Conservation (phyloP, 495 filamentous ascomycete genomes). For the Copromyces sp. region DNA sequence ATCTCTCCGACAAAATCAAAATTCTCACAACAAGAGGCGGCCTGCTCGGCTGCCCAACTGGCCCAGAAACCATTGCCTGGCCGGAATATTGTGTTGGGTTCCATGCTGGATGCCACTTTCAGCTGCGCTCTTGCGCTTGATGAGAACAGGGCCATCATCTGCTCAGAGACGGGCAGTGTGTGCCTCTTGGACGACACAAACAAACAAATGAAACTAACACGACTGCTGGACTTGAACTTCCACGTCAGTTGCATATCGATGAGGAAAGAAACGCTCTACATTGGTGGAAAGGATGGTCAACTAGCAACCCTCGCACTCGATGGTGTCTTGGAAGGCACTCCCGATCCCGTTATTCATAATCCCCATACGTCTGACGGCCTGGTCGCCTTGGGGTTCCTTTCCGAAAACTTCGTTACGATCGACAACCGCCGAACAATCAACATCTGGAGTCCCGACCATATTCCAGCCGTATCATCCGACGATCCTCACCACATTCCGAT, state of each 20-base stretch:
- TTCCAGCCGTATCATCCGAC: constrained; percentile 18
- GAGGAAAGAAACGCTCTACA: constrained; percentile 27
- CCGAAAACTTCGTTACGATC: constrained; percentile 61
- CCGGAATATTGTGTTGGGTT: constrained; percentile 63
- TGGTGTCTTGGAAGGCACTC: constrained; percentile 26
- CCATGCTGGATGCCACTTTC: constrained; percentile 73
- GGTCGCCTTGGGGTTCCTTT: constrained; percentile 59
- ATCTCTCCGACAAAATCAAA: constrained; percentile 40
- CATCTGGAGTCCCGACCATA: constrained; percentile 41
- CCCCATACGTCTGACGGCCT: constrained; percentile 24
- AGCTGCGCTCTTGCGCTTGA: constrained; percentile 66
- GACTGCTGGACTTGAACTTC: constrained; percentile 53
- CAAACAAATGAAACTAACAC: constrained; percentile 56
- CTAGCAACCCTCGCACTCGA: constrained; percentile 29
- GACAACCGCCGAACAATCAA: constrained; percentile 64
- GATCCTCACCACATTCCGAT: constrained; percentile 33
- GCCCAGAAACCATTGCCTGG: constrained; percentile 44
- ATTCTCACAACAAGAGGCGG: constrained; percentile 30
- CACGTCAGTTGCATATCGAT: constrained; percentile 49
- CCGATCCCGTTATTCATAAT: constrained; percentile 18
- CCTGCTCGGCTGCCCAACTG: constrained; percentile 21
- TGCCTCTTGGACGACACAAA: constrained; percentile 73
- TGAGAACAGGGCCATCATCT: constrained; percentile 56
- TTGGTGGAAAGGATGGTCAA: constrained; percentile 38
- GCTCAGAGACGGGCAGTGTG: constrained; percentile 61